These are phyloP conservation scores for Verticillium albo-atrum DNA, from an alignment of 2,329 filamentous ascomycete genomes.

Conservation along the genomic window DNA sequence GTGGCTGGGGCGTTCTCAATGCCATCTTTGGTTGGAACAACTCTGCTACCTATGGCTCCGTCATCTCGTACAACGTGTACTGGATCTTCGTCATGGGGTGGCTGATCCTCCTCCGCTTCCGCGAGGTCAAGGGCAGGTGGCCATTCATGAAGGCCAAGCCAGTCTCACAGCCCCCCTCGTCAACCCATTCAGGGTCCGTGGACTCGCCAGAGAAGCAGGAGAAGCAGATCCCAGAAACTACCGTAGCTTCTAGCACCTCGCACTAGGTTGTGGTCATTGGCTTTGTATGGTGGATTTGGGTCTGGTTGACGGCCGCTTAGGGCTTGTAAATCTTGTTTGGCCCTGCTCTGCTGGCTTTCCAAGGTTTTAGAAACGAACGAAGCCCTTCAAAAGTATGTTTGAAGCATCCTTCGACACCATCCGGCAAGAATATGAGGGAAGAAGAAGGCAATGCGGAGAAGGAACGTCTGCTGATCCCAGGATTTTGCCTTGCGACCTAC, in stretches of 20 bases:
- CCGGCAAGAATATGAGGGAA: too few relatives aligned
- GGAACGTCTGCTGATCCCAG: too few relatives aligned
- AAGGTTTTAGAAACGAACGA: too few relatives aligned
- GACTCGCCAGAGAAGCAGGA: background rate
- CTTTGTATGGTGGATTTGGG: too few relatives aligned
- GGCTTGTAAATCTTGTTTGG: too few relatives aligned
- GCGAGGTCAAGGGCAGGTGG: constrained; percentile 38
- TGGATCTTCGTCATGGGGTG: constrained; percentile 58
- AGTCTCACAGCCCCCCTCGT: background rate
- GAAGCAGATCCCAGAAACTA: background rate
- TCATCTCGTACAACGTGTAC: constrained; percentile 84
- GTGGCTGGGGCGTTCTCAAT: constrained; percentile 86
- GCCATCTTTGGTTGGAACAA: constrained; percentile 84
- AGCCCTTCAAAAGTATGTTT: too few relatives aligned
- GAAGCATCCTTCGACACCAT: too few relatives aligned
- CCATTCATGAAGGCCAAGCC: constrained; percentile 33
- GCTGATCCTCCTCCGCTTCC: constrained; percentile 10
- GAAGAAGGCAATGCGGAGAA: too few relatives aligned
- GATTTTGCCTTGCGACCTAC: too few relatives aligned
- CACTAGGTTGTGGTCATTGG: too few relatives aligned
- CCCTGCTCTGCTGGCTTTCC: too few relatives aligned
- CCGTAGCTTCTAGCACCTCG: background rate
- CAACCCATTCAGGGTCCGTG: background rate
- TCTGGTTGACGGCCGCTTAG: too few relatives aligned
- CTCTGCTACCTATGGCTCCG: constrained; percentile 80